These are phyloP conservation scores for Pyracantha coccinea DNA, from an alignment of 331 rosid genomes.

Conservation along the genomic window DNA sequence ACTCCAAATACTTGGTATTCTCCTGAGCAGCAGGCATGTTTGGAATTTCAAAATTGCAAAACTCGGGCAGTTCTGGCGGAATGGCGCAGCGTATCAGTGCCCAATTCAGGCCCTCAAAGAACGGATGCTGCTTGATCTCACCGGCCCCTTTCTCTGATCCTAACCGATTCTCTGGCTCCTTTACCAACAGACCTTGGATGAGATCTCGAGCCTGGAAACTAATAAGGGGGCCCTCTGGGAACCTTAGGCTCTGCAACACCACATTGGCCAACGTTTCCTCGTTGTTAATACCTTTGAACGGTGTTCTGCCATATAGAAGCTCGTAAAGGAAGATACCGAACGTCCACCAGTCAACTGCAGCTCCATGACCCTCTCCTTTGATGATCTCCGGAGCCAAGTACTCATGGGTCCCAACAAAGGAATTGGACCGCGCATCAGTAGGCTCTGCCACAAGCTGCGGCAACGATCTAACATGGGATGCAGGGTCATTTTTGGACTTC, in stretches of 20 bases:
- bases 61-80: conserved; percentile 84
- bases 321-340: conserved; percentile 85
- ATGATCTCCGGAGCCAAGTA: conserved; percentile 92
- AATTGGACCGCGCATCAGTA: conserved; percentile 79
- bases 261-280: conserved; percentile 81
- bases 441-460: conserved; percentile 95
- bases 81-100: conserved; percentile 76
- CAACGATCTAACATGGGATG: conserved; percentile 59
- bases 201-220: conserved; percentile 83
- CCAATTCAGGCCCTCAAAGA: conserved; percentile 95
- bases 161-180: conserved; percentile 79
- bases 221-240: conserved; percentile 61
- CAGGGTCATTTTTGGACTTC: conserved; percentile 47
- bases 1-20: conserved; percentile 53
- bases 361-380: conserved; percentile 91
- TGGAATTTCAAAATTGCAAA: conserved; percentile 48
- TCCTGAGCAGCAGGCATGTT: conserved; percentile 37
- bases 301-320: conserved; percentile 73
- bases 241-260: conserved; percentile 61
- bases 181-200: conserved; percentile 69
- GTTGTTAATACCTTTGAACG: conserved; percentile 66
- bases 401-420: conserved; percentile 90
- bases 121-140: conserved; percentile 90
- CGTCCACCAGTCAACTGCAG: conserved; percentile 98
- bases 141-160: conserved; percentile 92